Evolutionary conservation across 2,329 filamentous ascomycete species (phyloP), one percentile per base, ranked within the genome.

Genomic region (Aspergillus transmontanensis): DNA sequence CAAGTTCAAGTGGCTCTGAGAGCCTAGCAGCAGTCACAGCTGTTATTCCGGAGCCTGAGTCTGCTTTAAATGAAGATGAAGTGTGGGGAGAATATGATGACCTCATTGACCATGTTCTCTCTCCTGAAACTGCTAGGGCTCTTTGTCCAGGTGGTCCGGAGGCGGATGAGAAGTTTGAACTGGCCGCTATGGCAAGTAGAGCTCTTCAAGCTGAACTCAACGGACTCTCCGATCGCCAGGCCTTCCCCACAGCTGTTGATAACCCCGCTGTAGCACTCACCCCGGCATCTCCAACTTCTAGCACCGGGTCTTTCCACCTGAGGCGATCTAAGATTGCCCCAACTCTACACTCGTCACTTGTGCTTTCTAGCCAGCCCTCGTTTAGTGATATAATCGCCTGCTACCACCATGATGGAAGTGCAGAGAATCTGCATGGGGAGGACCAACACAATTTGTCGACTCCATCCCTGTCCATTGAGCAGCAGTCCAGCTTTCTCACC

Each of bases 51-150:
- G 80, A 82, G 3, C 82, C 86, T 1, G 83, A 82, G 51, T 87
- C 88, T 4, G 89, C 87, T 0, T 84, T 89, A 4, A 87, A 82
- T 1, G 91, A 96, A 68, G 94, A 97, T 70, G 94, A 97, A 73
- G 86, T 97, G 1, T 98, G 94, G 94, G 89, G 94, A 58, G 94
- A 96, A 77, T 97, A 96, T 73, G 89, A 98, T 68, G 94, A 97
- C 70, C 81, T 97, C 14, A 86, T 97, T 59, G 91, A 91, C 58
- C 89, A 92, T 62, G 84, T 88, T 12, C 84, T 87, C 57, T 85
- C 84, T 5, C 79, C 82, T 9, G 78, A 76, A 41, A 69, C 68
- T 43, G 66, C 64, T n/a, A 70, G 62, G 55, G 62, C 69, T 7
- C 65, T 71, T 23, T 62, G 64, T 6, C 39, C 67, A 1, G 39